Percentiles rank a stretch among this genome's conserved stretches.
Evolutionary conservation across 176 grass and related monocot genomes (phyloP).

Genomic region (Hsuehochloa calcarea): DNA sequence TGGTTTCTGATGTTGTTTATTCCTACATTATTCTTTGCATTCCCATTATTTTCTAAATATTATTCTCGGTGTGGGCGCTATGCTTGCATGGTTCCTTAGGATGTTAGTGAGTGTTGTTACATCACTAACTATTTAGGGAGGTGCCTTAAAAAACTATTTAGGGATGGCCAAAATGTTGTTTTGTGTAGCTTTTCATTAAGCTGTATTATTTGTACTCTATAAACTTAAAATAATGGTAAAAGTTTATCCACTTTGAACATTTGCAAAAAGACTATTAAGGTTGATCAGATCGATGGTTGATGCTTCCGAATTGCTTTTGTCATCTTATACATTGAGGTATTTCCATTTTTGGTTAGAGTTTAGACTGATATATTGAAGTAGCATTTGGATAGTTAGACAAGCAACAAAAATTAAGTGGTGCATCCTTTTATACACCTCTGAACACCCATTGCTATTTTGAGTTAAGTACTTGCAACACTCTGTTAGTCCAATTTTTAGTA

Average conservation of each 20-base stretch:
- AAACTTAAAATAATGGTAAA: not conserved
- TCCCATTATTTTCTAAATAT: not conserved
- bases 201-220: not conserved
- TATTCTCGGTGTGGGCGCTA: not conserved
- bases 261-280: not conserved
- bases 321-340: not conserved
- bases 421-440: not conserved
- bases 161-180: not conserved
- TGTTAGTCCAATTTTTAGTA: not conserved
- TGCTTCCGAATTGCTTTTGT: not conserved
- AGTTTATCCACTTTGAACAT: not conserved
- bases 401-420: not conserved
- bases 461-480: constrained; percentile 4
- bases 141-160: too few species aligned
- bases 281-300: not conserved
- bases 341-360: not conserved
- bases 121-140: not conserved
- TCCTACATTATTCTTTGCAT: not conserved
- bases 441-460: not conserved
- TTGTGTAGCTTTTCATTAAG: not conserved
- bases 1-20: constrained; percentile 21
- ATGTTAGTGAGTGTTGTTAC: not conserved
- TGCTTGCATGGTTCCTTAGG: not conserved
- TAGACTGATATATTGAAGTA: not conserved
- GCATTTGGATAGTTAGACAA: not conserved